Percentiles rank a stretch among this genome's conserved stretches.
phyloP scores from a whole-genome alignment of 371 early-diverging fungal species.

The Dinochytrium kinnereticum region DNA sequence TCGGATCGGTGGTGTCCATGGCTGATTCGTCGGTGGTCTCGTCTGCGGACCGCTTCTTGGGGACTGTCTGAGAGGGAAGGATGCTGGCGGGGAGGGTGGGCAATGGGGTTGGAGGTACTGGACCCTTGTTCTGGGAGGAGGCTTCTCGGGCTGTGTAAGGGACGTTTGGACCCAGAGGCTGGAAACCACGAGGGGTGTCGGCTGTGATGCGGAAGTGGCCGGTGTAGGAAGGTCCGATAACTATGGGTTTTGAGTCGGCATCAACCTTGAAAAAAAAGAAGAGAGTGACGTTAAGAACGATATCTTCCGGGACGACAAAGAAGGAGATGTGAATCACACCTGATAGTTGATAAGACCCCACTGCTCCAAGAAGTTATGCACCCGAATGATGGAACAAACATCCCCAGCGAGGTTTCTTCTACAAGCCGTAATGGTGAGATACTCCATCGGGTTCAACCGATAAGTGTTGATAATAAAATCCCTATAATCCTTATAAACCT shows the following conservation, averaged over 20 bases:
- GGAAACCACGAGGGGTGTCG: slow-evolving; percentile 88
- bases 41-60: slow-evolving; percentile 26
- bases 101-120: slow-evolving; percentile 15
- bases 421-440: slow-evolving; percentile 94
- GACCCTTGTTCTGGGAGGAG: slow-evolving; percentile 8
- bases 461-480: slow-evolving; percentile 97
- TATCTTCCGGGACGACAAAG: not conserved
- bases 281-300: slow-evolving; percentile 1
- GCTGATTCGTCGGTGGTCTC: slow-evolving; percentile 16
- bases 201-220: slow-evolving; percentile 91
- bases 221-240: slow-evolving; percentile 87
- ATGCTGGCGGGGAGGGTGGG: slow-evolving; percentile 21
- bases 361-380: slow-evolving; percentile 95
- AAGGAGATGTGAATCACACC: slow-evolving; percentile 51
- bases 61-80: slow-evolving; percentile 1
- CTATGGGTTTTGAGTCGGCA: slow-evolving; percentile 84
- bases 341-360: slow-evolving; percentile 98
- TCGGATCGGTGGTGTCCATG: slow-evolving; percentile 50
- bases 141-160: slow-evolving; percentile 29
- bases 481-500: slow-evolving; percentile 89
- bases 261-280: slow-evolving; percentile 52
- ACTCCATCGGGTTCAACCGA: slow-evolving; percentile 87
- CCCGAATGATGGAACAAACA: slow-evolving; percentile 92
- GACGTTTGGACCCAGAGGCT: slow-evolving; percentile 74
- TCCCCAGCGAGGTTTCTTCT: slow-evolving; percentile 92